A percentile compares a stretch with the other conserved stretches of the same genome.
These are phyloP conservation scores for Creolimax fragrantissima DNA, from an alignment of 78 protist genomes.

Conservation along the genomic window DNA sequence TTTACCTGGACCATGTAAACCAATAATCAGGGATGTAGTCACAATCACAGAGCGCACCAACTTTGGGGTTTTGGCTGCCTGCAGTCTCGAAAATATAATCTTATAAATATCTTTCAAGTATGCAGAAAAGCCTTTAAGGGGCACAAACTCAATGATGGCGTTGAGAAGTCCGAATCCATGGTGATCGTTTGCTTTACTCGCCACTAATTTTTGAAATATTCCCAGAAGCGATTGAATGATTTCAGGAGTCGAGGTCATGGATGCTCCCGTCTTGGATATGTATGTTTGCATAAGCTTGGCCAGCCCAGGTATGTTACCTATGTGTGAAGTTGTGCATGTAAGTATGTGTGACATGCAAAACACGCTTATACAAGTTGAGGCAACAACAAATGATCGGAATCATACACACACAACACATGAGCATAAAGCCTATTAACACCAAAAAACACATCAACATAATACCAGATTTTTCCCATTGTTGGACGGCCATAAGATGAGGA, in stretches of 20 bases:
- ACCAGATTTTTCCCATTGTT: conserved; percentile 35
- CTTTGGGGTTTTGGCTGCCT: not conserved
- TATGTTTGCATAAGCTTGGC: not conserved
- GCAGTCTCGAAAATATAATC: not conserved
- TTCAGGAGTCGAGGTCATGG: not conserved
- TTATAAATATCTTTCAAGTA: not conserved
- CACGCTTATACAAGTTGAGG: not conserved
- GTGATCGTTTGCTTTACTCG: conserved; percentile 20
- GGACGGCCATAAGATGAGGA: conserved; percentile 25
- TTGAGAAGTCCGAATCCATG: conserved; percentile 35
- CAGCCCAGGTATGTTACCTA: conserved; percentile 1
- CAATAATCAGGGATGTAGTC: not conserved
- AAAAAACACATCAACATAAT: not conserved
- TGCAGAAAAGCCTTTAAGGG: not conserved
- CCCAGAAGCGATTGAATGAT: conserved; percentile 27
- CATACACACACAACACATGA: not conserved
- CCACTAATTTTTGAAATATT: conserved; percentile 49
- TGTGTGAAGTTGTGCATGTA: not conserved
- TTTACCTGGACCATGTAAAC: not conserved
- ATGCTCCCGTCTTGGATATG: not conserved
- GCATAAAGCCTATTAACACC: not conserved
- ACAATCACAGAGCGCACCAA: not conserved
- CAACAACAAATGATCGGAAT: not conserved
- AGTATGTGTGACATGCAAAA: not conserved
- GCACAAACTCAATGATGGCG: conserved; percentile 4